Base-by-base conservation (phyloP, 257 asterid genomes). In the Solanum piurae region DNA sequence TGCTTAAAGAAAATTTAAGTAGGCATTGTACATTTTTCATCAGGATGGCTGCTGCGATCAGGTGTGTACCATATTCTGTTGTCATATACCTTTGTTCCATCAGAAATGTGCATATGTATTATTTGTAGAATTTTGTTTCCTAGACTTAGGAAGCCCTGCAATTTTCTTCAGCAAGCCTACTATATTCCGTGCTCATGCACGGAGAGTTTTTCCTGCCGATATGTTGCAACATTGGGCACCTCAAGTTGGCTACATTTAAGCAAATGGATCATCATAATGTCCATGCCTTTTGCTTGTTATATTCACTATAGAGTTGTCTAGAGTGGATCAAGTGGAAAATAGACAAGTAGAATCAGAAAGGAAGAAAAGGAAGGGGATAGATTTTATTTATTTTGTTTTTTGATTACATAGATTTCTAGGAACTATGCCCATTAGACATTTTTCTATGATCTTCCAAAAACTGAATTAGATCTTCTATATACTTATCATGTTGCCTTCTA, bases 401-500 rank as follows among this genome's bases (percentile, higher is more conserved):
- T 49, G 52, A 74, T 37, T 80, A 46, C 69, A 46, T 80, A 18
- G 25, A 46, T 18, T 80, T 9, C 42, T 80, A 29, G 14, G 42
- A 29, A 80, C 62, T 80, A 46, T 18, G 27, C 42, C 84, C 68
- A 16, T 10, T 16, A 42, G 68, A 6, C 68, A 29, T 46, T 9
- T 27, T 46, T 80, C 42, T 46, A 46, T 16, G 29, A 80, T 46
- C 68, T 80, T 80, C 42, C 85, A 29, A 16, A 20, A 80, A 46
- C 40, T 80, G 85, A 46, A 46, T 80, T 18, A 80, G 42, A 80
- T 80, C 85, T 29, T 31, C 42, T 18, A 16, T 29, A 37, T 80
- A 80, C 42, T 49, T 80, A 11, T 87, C 83, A 11, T 88, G 91
- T 23, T 87, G 55, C 5, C 86, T 86, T 71, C n/a, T 69, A 23